Conservation (phyloP, 768 basidiomycete species). For the Chiua virens region DNA sequence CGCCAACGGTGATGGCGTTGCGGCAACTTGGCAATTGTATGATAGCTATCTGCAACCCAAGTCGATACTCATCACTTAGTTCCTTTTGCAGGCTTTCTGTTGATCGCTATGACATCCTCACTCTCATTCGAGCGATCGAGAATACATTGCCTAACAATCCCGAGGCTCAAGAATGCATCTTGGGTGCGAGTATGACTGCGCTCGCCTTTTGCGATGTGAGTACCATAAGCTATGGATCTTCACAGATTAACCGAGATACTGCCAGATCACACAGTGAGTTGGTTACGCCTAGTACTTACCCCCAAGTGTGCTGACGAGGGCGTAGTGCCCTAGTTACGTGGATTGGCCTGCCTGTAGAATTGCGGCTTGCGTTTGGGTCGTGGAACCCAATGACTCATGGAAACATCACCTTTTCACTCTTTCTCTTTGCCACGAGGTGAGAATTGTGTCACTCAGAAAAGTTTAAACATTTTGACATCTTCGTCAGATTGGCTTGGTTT, state of each 20-base stretch:
- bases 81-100: slow-evolving; percentile 50
- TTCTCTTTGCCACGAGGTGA: slow-evolving; percentile 60
- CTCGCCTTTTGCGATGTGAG: slow-evolving; percentile 73
- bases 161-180: slow-evolving; percentile 63
- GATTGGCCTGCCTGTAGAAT: slow-evolving; percentile 53
- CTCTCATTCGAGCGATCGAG: slow-evolving; percentile 63
- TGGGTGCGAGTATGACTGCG: slow-evolving; percentile 61
- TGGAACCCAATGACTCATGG: slow-evolving; percentile 81
- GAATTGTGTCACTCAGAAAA: neutral
- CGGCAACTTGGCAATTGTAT: slow-evolving; percentile 70
- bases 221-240: neutral
- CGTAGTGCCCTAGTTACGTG: slow-evolving; percentile 60
- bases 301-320: slow-evolving; percentile 3
- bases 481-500: slow-evolving; percentile 54
- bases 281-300: neutral
- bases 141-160: slow-evolving; percentile 58
- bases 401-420: slow-evolving; percentile 63
- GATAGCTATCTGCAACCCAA: slow-evolving; percentile 11
- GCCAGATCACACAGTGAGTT: slow-evolving; percentile 62
- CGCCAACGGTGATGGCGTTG: slow-evolving; percentile 59
- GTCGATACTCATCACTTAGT: neutral
- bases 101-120: slow-evolving; percentile 63
- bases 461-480: slow-evolving; percentile 5
- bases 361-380: slow-evolving; percentile 45
- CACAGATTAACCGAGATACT: neutral